Percentiles rank a stretch among this genome's conserved stretches.
Conservation (phyloP, 2,329 filamentous ascomycete genomes). For the Gyromitra esculenta region DNA sequence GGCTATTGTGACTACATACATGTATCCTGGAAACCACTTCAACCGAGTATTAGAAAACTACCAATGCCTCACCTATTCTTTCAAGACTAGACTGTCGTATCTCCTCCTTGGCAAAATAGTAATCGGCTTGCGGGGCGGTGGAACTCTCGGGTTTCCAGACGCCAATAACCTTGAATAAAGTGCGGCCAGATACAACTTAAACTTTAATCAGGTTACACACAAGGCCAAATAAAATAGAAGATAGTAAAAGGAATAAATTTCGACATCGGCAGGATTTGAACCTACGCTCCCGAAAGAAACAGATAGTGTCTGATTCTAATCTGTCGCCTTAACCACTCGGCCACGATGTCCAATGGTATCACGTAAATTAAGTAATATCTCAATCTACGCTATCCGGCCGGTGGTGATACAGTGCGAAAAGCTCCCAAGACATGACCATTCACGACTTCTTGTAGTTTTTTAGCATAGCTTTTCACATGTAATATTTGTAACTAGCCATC, state of each 20-base stretch:
- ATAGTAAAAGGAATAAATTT: conserved; percentile 25
- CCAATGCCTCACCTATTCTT: background rate
- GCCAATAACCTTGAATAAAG: background rate
- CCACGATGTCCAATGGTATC: conserved; percentile 24
- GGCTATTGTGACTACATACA: background rate
- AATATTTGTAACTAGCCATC: background rate
- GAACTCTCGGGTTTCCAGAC: conserved; percentile 1
- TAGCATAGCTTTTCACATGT: background rate
- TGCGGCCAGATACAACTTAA: background rate
- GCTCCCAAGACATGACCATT: no score
- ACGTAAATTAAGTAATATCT: background rate
- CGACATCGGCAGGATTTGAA: conserved; percentile 59
- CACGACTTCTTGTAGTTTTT: background rate
- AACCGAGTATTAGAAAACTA: background rate
- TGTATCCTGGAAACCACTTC: background rate
- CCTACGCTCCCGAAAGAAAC: conserved; percentile 59
- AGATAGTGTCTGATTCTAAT: conserved; percentile 60
- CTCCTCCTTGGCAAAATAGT: background rate
- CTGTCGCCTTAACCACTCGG: conserved; percentile 61
- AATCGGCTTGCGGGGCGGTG: background rate
- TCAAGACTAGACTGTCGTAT: background rate
- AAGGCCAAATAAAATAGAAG: background rate
- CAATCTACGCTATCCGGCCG: no score
- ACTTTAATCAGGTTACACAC: background rate
- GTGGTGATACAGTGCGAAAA: no score